Percentiles rank a stretch among this genome's conserved stretches.
Evolutionary conservation across 202 grass and related monocot species (phyloP).

Genomic region (Hordeum pubiflorum): DNA sequence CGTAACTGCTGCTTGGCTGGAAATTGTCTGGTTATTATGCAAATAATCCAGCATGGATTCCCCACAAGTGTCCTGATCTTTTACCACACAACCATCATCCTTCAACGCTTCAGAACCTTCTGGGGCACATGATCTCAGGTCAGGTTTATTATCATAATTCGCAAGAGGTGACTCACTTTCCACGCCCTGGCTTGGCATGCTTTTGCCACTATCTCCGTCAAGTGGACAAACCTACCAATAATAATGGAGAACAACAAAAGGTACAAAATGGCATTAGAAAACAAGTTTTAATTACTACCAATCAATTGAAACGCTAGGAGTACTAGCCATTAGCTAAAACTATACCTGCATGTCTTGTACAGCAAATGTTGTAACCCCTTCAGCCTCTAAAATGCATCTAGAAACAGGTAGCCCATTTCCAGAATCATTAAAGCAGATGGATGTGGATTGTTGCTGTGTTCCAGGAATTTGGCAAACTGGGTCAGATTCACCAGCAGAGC

Average conservation of each 20-base stretch:
- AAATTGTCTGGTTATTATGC: conserved; percentile 19
- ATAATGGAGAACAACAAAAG: conserved; percentile 2
- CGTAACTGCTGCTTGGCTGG: not conserved
- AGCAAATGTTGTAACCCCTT: not conserved
- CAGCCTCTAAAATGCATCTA: conserved; percentile 27
- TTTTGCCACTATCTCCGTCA: conserved; percentile 3
- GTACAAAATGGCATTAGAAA: conserved; percentile 12
- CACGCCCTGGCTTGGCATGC: conserved; percentile 28
- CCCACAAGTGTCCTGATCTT: not conserved
- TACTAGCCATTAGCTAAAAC: conserved; percentile 4
- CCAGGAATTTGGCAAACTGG: conserved; percentile 20
- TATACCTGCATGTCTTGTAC: conserved; percentile 25
- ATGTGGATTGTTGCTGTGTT: conserved; percentile 19
- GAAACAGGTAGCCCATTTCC: conserved; percentile 19
- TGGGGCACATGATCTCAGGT: conserved; percentile 2
- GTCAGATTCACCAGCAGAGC: conserved; percentile 29
- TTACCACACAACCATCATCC: conserved; percentile 6
- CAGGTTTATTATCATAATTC: conserved; percentile 15
- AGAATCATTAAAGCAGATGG: conserved; percentile 35
- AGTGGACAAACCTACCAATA: conserved; percentile 11
- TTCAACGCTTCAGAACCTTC: not conserved
- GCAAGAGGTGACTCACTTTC: conserved; percentile 6
- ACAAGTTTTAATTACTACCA: not conserved
- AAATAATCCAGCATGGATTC: conserved; percentile 10
- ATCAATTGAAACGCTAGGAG: not conserved